Evolutionary conservation across 225 moss, liverwort and hornwort genomes (phyloP).

Genomic region (Pseudoscleropodium purum): DNA sequence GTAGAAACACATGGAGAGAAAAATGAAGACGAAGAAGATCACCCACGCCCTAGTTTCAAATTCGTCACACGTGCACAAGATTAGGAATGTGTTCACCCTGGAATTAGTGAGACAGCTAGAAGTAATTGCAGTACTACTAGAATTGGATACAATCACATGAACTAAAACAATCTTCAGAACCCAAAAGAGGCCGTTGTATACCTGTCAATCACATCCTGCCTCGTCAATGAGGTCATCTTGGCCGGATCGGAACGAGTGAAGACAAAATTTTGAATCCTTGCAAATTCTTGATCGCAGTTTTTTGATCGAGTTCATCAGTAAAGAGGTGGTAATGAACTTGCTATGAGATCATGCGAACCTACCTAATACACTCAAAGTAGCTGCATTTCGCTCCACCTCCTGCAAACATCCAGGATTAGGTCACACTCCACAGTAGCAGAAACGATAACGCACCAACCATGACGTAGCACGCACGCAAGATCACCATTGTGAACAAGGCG

Average conservation of each 20-base stretch:
- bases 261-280: not conserved
- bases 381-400: slow-evolving; percentile 87
- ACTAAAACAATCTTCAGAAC: not conserved
- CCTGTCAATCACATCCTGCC: slow-evolving; percentile 46
- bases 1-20: slow-evolving; percentile 48
- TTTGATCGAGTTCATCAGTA: not conserved
- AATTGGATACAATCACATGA: not conserved
- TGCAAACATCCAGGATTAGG: slow-evolving; percentile 9
- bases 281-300: not conserved
- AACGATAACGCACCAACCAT: not conserved
- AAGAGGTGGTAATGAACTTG: not conserved
- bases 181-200: not conserved
- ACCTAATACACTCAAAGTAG: slow-evolving; percentile 72
- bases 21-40: slow-evolving; percentile 35
- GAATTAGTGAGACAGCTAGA: not conserved
- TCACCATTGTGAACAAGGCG: not conserved
- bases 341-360: slow-evolving; percentile 1
- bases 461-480: not conserved
- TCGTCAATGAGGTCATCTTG: slow-evolving; percentile 22
- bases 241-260: slow-evolving; percentile 13
- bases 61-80: not conserved
- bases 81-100: not conserved
- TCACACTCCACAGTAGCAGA: not conserved
- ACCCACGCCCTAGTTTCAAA: slow-evolving; percentile 17
- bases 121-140: slow-evolving; percentile 13